Evolutionary conservation across 2,329 filamentous ascomycete species (phyloP).

Genomic region (Xylaria sp.): DNA sequence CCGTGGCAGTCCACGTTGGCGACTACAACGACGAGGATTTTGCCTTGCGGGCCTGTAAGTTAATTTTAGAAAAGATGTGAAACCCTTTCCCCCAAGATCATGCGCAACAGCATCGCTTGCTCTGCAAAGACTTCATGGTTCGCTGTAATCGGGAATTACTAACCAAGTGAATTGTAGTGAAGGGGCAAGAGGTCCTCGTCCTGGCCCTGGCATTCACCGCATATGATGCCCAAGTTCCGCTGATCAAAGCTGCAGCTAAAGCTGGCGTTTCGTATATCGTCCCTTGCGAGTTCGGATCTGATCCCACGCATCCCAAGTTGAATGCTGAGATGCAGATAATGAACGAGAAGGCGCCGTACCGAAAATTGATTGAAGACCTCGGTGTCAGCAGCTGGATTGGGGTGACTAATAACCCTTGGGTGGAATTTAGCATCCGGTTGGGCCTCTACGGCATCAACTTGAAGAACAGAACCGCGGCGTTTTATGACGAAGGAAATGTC

Average conservation of each 20-base stretch:
- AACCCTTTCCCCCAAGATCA: background rate
- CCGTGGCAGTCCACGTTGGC: constrained; percentile 37
- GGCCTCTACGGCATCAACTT: constrained; percentile 51
- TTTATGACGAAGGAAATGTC: constrained; percentile 49
- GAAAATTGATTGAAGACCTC: constrained; percentile 47
- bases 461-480: constrained; percentile 45
- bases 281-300: constrained; percentile 50
- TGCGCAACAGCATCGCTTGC: too few relatives aligned
- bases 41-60: constrained; percentile 39
- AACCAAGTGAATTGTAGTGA: constrained; percentile 33
- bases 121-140: background rate
- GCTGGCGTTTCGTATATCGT: constrained; percentile 49
- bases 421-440: constrained; percentile 47
- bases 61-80: background rate
- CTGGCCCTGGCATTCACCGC: constrained; percentile 43
- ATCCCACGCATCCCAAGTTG: constrained; percentile 41
- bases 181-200: constrained; percentile 52
- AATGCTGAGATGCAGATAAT: constrained; percentile 41
- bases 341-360: constrained; percentile 43
- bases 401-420: constrained; percentile 51
- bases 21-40: constrained; percentile 45
- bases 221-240: constrained; percentile 42
- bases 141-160: background rate
- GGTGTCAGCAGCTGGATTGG: constrained; percentile 50
- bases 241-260: constrained; percentile 50